Evolutionary conservation across 805 yeast genomes (phyloP).

Genomic region (Hanseniaspora singularis): DNA sequence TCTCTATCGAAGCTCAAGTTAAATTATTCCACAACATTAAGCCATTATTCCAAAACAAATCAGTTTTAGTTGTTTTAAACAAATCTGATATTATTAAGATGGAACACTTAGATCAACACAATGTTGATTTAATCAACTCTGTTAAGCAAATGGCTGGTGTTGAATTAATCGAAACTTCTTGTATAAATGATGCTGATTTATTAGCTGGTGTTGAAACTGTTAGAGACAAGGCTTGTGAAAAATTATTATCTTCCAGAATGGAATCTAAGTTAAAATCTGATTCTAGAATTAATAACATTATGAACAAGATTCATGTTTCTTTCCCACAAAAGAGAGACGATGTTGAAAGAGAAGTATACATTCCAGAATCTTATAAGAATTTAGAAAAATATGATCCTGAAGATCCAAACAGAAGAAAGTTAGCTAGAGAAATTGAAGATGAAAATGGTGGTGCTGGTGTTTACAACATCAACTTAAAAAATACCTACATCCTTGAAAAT

Average conservation of each 20-base stretch:
- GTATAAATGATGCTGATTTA: constrained; percentile 76
- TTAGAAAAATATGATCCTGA: constrained; percentile 57
- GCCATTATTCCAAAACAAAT: constrained; percentile 92
- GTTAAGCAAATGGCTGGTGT: constrained; percentile 63
- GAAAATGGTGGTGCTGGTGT: constrained; percentile 99
- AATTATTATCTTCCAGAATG: constrained; percentile 84
- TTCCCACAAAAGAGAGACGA: constrained; percentile 84
- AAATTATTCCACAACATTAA: constrained; percentile 92
- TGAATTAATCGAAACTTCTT: constrained; percentile 85
- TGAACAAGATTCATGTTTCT: constrained; percentile 93
- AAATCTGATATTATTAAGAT: constrained; percentile 81
- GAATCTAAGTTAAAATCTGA: constrained; percentile 93
- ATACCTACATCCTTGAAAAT: constrained; percentile 80
- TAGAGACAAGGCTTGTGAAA: constrained; percentile 94
- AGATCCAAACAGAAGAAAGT: constrained; percentile 70
- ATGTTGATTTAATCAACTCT: constrained; percentile 57
- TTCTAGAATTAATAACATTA: constrained; percentile 73
- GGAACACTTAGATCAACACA: constrained; percentile 69
- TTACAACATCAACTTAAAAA: constrained; percentile 83
- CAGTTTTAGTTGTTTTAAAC: constrained; percentile 90
- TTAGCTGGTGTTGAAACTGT: constrained; percentile 61
- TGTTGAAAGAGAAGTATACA: constrained; percentile 59
- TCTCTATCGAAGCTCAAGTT: constrained; percentile 93
- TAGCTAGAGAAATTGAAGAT: constrained; percentile 81
- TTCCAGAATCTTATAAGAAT: constrained; percentile 62